Base-by-base conservation (phyloP, 108 stramenopile species). In the Fragilaria radians region DNA sequence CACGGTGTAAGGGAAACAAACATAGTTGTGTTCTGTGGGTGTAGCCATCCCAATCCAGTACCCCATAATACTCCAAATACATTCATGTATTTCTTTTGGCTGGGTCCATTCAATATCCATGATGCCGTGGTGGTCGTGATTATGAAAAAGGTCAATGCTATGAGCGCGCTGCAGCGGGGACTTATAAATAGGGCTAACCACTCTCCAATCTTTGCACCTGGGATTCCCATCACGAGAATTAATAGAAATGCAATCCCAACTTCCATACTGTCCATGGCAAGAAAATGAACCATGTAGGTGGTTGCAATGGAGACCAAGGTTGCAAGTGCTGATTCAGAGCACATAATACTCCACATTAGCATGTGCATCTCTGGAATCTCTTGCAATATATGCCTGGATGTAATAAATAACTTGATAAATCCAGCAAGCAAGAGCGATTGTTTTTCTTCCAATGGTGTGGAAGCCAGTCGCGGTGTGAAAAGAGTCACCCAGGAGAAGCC, bases 401-500 rank as follows among this genome's bases (percentile, higher is more conserved):
- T 72, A 5, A 34, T 34, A 21, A 27, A 61, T 48, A 72, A 46
- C 55, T 57, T 72, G 7, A 33, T 26, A 46, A 72, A 62, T 5
- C 71, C 65, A 26, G 31, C 48, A 2, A 60, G 36, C 52, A n/a
- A 52, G 4, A 65, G 24, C 2, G 47, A 57, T 19, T 23, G 51
- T 18, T 59, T 71, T 5, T 32, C 25, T n/a, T 69, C 73, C 14
- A 76, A 51, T 23, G 63, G 25, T 23, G 71, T 51, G 32, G 70
- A 62, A 47, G 81, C 74, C 17, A 71, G 64, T 29, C 81, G 63
- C 5, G 62, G 56, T 26, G 29, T 54, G 47, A 82, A 68, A 27
- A 77, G 59, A 27, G 33, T 64, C 4, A 47, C 34, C 81, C 81
- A 82, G n/a, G 72, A 60, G 48, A 53, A 66, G 11, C 71, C 74